Evolutionary conservation across 768 basidiomycete species (phyloP).

Genomic region (Lanmaoa rubissima): DNA sequence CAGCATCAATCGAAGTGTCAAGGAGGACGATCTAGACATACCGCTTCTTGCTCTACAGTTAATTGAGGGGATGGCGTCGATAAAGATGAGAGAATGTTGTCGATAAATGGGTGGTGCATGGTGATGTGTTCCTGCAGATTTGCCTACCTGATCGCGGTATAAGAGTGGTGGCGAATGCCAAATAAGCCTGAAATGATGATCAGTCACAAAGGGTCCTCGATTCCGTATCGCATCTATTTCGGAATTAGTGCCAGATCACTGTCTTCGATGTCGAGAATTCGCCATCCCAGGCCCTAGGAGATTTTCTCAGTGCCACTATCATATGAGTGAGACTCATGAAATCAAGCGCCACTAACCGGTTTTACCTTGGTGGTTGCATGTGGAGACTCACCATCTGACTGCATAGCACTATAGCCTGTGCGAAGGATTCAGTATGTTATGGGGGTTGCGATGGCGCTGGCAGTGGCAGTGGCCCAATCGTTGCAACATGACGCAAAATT

Average conservation of each 20-base stretch:
- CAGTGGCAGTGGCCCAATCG: neutral
- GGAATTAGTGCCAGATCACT: conserved; percentile 1
- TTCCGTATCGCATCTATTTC: conserved; percentile 1
- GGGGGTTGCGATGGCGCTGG: neutral
- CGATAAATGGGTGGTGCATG: too few species aligned
- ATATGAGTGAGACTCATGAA: neutral
- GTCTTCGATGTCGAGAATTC: conserved; percentile 2
- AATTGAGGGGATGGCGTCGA: too few species aligned
- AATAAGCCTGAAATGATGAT: conserved; percentile 9
- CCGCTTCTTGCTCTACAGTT: too few species aligned
- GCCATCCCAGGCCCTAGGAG: neutral
- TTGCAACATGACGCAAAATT: neutral
- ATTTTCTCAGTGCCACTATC: conserved; percentile 3
- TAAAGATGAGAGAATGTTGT: too few species aligned
- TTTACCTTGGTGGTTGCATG: neutral
- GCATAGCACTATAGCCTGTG: neutral
- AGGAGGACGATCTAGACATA: too few species aligned
- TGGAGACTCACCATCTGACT: neutral
- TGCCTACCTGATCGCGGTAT: conserved; percentile 3
- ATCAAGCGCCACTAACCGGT: conserved; percentile 8
- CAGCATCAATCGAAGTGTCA: too few species aligned
- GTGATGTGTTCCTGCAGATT: too few species aligned
- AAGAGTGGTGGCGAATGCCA: conserved; percentile 3
- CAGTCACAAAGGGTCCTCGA: neutral
- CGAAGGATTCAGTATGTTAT: too few species aligned